Evolutionary conservation across 2,329 filamentous ascomycete species (phyloP), one percentile per base, ranked within the genome.

Genomic region (Aspergillus sp.): DNA sequence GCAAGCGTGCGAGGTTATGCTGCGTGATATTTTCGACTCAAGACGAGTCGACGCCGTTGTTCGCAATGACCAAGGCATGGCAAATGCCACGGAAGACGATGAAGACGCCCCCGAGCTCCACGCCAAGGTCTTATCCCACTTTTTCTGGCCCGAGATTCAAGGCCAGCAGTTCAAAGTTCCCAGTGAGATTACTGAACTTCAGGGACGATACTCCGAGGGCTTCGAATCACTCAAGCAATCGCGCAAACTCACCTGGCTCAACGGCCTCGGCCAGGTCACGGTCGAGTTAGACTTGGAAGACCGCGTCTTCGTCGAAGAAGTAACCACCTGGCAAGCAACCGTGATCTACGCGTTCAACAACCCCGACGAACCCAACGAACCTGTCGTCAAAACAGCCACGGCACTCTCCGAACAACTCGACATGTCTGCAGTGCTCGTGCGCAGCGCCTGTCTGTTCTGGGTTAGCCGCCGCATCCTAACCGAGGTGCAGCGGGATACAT

Each of bases 1-100:
- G 46, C 95, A 98, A 71, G 90, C 90, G 49, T 97, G 93, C 73
- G 93, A 99, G 70, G 95, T 99, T 67, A 99, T 99, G 95, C 84
- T 99, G 57, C 90, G 89, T 62, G 95, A 99, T 71, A 90, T 98
- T 37, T 84, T 90, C 63, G 93, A 97, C 68, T 96, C 92, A 1
- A 82, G 83, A 60, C 83, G 85, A 43, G 85, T 96, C 58, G 90
- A 97, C 69, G 77, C 81, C 7, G 79, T 83, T 12, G 86, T 96
- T 47, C 80, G 86, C 43, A 82, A 81, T 56, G 79, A 78, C 40
- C 76, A 81, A 68, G 70, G 74, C 7, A 67, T 81, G 25, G 68
- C 60, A 57, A 66, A 21, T 7, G 39, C 58, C 2, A 57, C 67
- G 25, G 19, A 47, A 44, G 58, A 71, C 4, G 63, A 70, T 14